Base-by-base conservation (phyloP, 768 basidiomycete genomes). In the Rhodocollybia butyracea region DNA sequence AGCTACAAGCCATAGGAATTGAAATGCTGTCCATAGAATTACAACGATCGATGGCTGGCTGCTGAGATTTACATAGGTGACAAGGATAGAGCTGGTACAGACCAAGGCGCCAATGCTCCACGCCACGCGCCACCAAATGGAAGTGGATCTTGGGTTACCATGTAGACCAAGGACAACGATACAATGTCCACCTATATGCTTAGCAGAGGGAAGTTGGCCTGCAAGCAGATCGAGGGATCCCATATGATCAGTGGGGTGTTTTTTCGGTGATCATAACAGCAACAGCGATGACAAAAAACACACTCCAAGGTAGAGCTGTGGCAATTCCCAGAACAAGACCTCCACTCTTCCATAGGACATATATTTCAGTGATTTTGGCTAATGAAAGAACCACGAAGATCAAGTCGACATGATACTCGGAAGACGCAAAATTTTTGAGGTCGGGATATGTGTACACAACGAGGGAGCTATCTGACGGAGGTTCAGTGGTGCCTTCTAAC, bases 1-100 rank as follows among this genome's bases (percentile, higher is more conserved):
- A 22, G 58, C 45, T 5, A 42, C 52, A n/a, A 67, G 60, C 67
- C 66, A 68, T 1, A 63, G 50, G n/a, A 58, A 26, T 54, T 68
- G 67, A 45, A 67, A 68, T 2, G 36, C 60, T 0, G 50, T 53
- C 66, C 67, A 68, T 10, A 60, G 40, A 21, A 61, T 40, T 3
- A 64, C 60, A 26, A 62, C 41, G 8, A 22, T 24, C 54, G 57
- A 57, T 11, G 56, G 56, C n/a, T n/a, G n/a, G n/a, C n/a, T n/a
- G n/a, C n/a, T n/a, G n/a, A n/a, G n/a, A n/a, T n/a, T n/a, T n/a
- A n/a, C n/a, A n/a, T n/a, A n/a, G n/a, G n/a, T n/a, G n/a, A n/a
- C n/a, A n/a, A n/a, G n/a, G n/a, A n/a, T n/a, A n/a, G n/a, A n/a
- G n/a, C n/a, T n/a, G n/a, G n/a, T n/a, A n/a, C n/a, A n/a, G n/a